Conservation (phyloP, 305 asterid genomes). For the Fraxinus dipetala region DNA sequence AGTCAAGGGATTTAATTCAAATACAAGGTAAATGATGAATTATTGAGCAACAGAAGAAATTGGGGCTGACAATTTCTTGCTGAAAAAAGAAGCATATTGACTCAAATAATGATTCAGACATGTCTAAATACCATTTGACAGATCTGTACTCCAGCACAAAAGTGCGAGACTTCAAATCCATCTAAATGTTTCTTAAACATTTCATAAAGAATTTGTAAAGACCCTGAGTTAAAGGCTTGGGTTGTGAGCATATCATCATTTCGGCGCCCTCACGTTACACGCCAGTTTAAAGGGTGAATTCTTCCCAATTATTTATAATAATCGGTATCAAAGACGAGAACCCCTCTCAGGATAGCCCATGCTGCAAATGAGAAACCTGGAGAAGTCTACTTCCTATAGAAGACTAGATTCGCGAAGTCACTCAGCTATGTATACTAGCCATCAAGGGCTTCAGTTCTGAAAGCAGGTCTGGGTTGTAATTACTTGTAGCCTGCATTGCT, state of each 20-base stretch:
- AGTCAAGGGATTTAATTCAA: background rate
- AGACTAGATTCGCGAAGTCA: background rate
- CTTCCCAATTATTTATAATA: background rate
- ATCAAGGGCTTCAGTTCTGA: background rate
- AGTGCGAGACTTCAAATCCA: background rate
- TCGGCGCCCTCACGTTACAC: background rate
- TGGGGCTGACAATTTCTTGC: background rate
- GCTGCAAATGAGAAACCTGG: background rate
- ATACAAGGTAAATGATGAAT: constrained; percentile 10
- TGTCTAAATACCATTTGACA: background rate
- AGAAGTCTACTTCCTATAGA: background rate
- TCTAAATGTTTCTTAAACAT: constrained; percentile 11
- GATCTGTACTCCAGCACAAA: background rate
- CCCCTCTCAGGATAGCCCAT: background rate
- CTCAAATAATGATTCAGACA: constrained; percentile 1
- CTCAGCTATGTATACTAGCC: background rate
- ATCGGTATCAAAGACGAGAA: background rate
- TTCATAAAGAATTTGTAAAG: constrained; percentile 8
- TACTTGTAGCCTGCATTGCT: background rate
- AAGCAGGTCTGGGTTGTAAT: background rate
- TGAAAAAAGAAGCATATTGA: background rate
- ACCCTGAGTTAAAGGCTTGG: background rate
- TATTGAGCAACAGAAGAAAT: background rate
- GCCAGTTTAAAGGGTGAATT: background rate
- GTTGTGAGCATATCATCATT: background rate